phyloP scores from a whole-genome alignment of 2,329 filamentous ascomycete species.

The Blumeriella jaapii region DNA sequence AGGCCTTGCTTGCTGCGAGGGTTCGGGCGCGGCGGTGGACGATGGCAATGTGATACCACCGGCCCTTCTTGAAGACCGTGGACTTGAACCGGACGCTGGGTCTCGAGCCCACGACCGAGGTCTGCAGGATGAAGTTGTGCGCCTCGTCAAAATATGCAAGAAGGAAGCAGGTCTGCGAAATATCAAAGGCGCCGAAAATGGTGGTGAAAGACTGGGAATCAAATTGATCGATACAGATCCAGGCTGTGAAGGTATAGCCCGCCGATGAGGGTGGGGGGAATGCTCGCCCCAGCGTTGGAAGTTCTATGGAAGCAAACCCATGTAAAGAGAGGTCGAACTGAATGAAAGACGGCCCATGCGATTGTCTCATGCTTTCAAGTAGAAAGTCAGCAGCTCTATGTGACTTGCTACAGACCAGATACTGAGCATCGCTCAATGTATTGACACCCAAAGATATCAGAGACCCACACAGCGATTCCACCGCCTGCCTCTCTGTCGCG shows the following conservation, averaged over 20 bases:
- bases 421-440: conserved; percentile 70
- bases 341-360: conserved; percentile 71
- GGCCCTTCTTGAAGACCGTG: conserved; percentile 58
- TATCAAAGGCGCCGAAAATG: conserved; percentile 88
- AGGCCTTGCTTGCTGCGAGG: conserved; percentile 66
- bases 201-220: conserved; percentile 82
- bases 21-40: conserved; percentile 73
- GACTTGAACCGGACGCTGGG: conserved; percentile 93
- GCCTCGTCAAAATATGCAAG: conserved; percentile 92
- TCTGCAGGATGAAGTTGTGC: conserved; percentile 89
- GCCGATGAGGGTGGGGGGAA: conserved; percentile 71
- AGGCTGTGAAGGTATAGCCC: conserved; percentile 83
- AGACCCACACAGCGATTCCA: conserved; percentile 55
- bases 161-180: conserved; percentile 84
- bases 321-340: conserved; percentile 86
- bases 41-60: conserved; percentile 89
- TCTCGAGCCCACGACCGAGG: conserved; percentile 72
- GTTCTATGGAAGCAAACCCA: conserved; percentile 82
- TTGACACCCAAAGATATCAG: conserved; percentile 68
- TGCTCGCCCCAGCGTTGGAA: conserved; percentile 69
- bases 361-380: conserved; percentile 60
- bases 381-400: conserved; percentile 54
- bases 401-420: conserved; percentile 47
- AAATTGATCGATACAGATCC: conserved; percentile 81
- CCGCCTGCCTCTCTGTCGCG: conserved; percentile 42